phyloP scores from a whole-genome alignment of 257 asterid species.

The Eustoma russellianum region DNA sequence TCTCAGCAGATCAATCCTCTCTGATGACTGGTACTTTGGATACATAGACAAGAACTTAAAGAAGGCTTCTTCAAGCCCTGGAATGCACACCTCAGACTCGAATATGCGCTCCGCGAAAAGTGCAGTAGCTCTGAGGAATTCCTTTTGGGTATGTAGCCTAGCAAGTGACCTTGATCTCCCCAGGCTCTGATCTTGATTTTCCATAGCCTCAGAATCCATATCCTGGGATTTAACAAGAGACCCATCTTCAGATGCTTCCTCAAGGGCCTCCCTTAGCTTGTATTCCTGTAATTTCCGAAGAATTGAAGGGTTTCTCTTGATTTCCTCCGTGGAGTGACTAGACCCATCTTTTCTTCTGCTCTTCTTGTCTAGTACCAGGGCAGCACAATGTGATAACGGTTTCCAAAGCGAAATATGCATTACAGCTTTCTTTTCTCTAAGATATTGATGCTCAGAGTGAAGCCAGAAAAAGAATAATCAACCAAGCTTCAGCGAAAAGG shows the following conservation, averaged over 20 bases:
- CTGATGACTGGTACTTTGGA: constrained; percentile 76
- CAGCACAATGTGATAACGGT: constrained; percentile 93
- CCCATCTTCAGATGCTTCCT: constrained; percentile 97
- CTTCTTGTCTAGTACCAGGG: constrained; percentile 88
- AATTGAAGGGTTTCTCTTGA: constrained; percentile 51
- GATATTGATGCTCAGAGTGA: constrained; percentile 23
- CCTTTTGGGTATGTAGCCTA: constrained; percentile 84
- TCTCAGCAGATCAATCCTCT: constrained; percentile 85
- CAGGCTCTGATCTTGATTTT: constrained; percentile 63
- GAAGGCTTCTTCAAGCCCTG: constrained; percentile 59
- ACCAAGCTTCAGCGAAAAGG: constrained; percentile 20
- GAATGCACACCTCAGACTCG: constrained; percentile 57
- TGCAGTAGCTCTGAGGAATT: constrained; percentile 87
- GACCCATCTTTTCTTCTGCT: constrained; percentile 71
- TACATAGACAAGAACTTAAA: constrained; percentile 85
- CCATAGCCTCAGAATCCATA: constrained; percentile 54
- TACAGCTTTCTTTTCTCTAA: constrained; percentile 24
- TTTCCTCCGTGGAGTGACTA: constrained; percentile 51
- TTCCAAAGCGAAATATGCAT: constrained; percentile 99
- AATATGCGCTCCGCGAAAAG: constrained; percentile 83
- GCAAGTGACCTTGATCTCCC: constrained; percentile 91
- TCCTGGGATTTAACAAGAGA: constrained; percentile 75
- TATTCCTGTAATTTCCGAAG: constrained; percentile 76
- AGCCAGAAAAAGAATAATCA: constrained; percentile 18
- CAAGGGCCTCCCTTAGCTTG: constrained; percentile 93